Evolutionary conservation across 306 rosid species (phyloP).

Genomic region (Vicia faba): DNA sequence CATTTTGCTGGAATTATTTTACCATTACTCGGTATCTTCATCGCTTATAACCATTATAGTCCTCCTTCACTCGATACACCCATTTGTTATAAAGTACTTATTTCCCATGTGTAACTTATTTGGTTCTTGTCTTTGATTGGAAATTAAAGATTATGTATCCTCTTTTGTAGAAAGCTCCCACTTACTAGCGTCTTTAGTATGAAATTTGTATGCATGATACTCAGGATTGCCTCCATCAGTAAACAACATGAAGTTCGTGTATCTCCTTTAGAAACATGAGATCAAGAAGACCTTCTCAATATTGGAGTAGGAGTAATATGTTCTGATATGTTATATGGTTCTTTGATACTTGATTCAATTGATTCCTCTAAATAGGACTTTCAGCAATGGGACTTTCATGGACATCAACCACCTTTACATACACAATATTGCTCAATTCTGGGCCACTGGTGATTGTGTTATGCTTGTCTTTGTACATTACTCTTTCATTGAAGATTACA

Average conservation of each 20-base stretch:
- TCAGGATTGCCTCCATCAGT: not conserved
- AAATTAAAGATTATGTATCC: too few species aligned
- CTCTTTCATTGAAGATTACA: not conserved
- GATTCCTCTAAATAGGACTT: not conserved
- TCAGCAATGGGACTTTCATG: too few species aligned
- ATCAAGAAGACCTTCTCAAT: not conserved
- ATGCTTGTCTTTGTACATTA: slow-evolving; percentile 5
- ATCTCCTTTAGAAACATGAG: not conserved
- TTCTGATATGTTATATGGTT: not conserved
- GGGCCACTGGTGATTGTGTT: not conserved
- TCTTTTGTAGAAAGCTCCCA: slow-evolving; percentile 11
- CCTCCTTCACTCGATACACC: too few species aligned
- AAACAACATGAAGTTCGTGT: not conserved
- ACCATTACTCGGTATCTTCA: not conserved
- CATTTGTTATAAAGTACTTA: too few species aligned
- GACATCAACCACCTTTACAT: not conserved
- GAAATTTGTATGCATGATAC: not conserved
- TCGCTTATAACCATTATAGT: too few species aligned
- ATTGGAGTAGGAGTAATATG: not conserved
- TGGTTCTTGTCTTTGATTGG: too few species aligned
- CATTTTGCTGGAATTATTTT: not conserved
- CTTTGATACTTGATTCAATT: not conserved
- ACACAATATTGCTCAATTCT: too few species aligned
- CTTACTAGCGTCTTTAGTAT: not conserved
- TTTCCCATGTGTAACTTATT: too few species aligned